phyloP scores from a whole-genome alignment of 768 basidiomycete species.

The Chalciporus chontae region DNA sequence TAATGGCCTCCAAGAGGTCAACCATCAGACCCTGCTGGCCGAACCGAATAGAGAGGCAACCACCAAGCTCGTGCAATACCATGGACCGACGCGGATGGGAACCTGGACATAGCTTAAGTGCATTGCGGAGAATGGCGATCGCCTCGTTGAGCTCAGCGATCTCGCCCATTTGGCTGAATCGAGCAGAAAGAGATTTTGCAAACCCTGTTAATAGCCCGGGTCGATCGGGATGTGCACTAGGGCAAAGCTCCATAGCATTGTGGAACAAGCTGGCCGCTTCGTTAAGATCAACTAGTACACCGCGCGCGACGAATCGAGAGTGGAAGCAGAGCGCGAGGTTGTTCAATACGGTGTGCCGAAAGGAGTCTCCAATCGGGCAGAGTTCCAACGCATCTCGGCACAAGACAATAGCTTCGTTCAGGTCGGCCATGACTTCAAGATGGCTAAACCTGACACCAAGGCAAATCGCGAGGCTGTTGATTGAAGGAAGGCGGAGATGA shows the following conservation, averaged over 20 bases:
- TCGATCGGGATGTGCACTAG: background rate
- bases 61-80: slow-evolving; percentile 13
- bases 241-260: background rate
- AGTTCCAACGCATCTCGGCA: no score
- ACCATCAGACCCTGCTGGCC: background rate
- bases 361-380: no score
- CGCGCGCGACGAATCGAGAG: no score
- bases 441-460: no score
- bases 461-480: no score
- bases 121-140: background rate
- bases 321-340: no score
- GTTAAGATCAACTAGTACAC: no score
- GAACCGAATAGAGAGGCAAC: slow-evolving; percentile 7
- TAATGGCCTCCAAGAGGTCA: slow-evolving; percentile 20
- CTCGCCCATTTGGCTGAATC: background rate
- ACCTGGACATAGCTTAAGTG: background rate
- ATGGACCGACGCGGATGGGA: slow-evolving; percentile 2
- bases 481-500: no score
- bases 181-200: background rate
- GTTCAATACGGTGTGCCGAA: no score
- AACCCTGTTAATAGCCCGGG: background rate
- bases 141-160: background rate
- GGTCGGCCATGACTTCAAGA: no score
- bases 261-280: background rate
- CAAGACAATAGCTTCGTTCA: no score